Percentiles rank a stretch among this genome's conserved stretches.
Conservation (phyloP, 352 stramenopile genomes). For the Pythium sukuiense region DNA sequence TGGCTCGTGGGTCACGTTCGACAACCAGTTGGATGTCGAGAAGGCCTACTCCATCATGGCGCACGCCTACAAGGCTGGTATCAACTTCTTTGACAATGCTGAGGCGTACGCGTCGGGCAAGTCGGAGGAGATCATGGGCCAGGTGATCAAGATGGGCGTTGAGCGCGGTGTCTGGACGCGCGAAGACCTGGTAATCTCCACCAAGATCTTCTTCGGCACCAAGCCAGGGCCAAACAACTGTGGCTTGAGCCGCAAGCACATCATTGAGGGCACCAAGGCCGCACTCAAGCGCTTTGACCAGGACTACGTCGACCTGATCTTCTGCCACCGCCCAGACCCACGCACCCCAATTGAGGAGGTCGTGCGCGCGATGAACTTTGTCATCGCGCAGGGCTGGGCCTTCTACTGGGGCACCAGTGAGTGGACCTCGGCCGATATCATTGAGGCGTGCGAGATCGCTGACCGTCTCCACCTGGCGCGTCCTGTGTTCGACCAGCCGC, state of each 20-base stretch:
- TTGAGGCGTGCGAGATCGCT: constrained; percentile 55
- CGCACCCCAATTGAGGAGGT: constrained; percentile 66
- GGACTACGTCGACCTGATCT: constrained; percentile 69
- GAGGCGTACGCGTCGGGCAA: constrained; percentile 51
- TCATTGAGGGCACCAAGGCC: constrained; percentile 58
- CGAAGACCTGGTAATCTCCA: constrained; percentile 66
- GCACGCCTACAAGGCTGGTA: constrained; percentile 57
- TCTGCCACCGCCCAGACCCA: constrained; percentile 66
- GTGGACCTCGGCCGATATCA: constrained; percentile 68
- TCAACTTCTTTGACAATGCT: constrained; percentile 77
- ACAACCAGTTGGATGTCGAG: constrained; percentile 49
- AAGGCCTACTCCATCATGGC: constrained; percentile 58
- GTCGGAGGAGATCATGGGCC: constrained; percentile 56
- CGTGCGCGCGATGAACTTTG: constrained; percentile 36
- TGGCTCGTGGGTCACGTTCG: constrained; percentile 54
- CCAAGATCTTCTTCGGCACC: constrained; percentile 68
- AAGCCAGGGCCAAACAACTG: constrained; percentile 40
- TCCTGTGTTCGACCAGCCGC: constrained; percentile 52
- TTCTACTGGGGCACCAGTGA: constrained; percentile 66
- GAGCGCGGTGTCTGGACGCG: constrained; percentile 42
- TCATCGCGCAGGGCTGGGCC: constrained; percentile 27
- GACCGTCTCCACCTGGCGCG: constrained; percentile 38
- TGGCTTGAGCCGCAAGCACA: constrained; percentile 51
- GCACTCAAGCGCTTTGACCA: constrained; percentile 58
- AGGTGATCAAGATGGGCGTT: constrained; percentile 53